These are phyloP conservation scores for Psilocybe tampanensis DNA, from an alignment of 768 basidiomycete genomes.

Conservation along the genomic window DNA sequence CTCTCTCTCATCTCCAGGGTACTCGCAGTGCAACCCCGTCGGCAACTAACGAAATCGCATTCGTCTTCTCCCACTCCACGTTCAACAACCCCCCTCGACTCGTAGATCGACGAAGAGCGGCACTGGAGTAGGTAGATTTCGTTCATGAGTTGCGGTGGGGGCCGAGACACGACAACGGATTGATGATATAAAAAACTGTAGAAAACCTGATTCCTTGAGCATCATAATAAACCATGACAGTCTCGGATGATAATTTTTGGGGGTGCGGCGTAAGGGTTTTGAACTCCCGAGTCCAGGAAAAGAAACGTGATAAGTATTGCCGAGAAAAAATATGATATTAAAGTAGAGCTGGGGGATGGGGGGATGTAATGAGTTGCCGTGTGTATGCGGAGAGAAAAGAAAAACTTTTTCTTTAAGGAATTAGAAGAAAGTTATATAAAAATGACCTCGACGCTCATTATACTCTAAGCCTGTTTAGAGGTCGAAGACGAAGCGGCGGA, in stretches of 20 bases:
- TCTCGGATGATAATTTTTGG: slow-evolving; percentile 3
- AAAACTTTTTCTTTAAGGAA: not conserved
- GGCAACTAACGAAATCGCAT: slow-evolving; percentile 16
- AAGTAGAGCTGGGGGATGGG: not conserved
- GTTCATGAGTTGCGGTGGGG: not conserved
- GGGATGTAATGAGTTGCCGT: too few relatives aligned
- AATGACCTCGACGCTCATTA: too few relatives aligned
- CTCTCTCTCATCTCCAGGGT: slow-evolving; percentile 14
- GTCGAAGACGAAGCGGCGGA: too few relatives aligned
- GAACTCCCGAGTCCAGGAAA: too few relatives aligned
- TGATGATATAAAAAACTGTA: too few relatives aligned
- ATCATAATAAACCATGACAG: not conserved
- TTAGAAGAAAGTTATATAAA: too few relatives aligned
- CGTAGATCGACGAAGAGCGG: slow-evolving; percentile 7
- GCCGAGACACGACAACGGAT: not conserved
- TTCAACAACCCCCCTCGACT: slow-evolving; percentile 2
- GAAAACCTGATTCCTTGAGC: too few relatives aligned
- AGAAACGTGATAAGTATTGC: not conserved
- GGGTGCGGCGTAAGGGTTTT: too few relatives aligned
- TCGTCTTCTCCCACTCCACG: not conserved
- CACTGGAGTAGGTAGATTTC: too few relatives aligned
- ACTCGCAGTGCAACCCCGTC: slow-evolving; percentile 26
- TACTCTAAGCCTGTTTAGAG: too few relatives aligned
- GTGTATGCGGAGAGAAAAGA: too few relatives aligned
- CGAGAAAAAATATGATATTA: not conserved